Evolutionary conservation across 306 rosid species (phyloP).

Genomic region (Ammopiptanthus mongolicus): DNA sequence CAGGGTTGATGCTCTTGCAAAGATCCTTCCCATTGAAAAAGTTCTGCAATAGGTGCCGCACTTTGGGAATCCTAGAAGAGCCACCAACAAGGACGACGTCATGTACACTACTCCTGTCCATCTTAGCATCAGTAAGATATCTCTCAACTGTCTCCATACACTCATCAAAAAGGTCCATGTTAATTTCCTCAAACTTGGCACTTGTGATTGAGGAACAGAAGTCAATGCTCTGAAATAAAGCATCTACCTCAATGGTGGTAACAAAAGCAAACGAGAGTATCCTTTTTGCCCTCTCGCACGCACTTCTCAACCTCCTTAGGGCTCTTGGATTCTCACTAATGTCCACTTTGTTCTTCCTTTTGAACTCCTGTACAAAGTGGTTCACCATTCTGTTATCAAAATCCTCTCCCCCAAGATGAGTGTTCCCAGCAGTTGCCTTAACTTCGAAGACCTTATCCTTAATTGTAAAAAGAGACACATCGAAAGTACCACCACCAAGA

Average conservation of each 20-base stretch:
- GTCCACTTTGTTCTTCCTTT: slow-evolving; percentile 5
- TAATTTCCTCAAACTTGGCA: neutral
- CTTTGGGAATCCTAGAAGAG: no score
- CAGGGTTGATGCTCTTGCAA: no score
- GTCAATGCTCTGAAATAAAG: neutral
- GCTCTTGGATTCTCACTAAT: slow-evolving; percentile 1
- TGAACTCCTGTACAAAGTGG: slow-evolving; percentile 2
- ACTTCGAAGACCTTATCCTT: neutral
- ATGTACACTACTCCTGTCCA: no score
- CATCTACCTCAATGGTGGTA: neutral
- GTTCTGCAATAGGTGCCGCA: no score
- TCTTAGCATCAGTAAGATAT: no score
- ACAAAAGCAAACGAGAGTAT: neutral
- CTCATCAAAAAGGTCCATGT: no score
- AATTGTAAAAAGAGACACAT: no score
- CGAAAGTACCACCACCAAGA: no score
- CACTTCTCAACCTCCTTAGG: slow-evolving; percentile 1
- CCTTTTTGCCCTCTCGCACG: neutral
- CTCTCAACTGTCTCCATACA: no score
- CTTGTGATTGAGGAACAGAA: neutral
- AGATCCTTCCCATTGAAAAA: no score
- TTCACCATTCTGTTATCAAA: slow-evolving; percentile 9
- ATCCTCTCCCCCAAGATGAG: slow-evolving; percentile 33
- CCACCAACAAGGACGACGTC: no score
- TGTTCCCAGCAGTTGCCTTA: neutral